Percentiles rank a stretch among this genome's conserved stretches.
Evolutionary conservation across 2,329 filamentous ascomycete genomes (phyloP).

Genomic region (Penicillium sp.): DNA sequence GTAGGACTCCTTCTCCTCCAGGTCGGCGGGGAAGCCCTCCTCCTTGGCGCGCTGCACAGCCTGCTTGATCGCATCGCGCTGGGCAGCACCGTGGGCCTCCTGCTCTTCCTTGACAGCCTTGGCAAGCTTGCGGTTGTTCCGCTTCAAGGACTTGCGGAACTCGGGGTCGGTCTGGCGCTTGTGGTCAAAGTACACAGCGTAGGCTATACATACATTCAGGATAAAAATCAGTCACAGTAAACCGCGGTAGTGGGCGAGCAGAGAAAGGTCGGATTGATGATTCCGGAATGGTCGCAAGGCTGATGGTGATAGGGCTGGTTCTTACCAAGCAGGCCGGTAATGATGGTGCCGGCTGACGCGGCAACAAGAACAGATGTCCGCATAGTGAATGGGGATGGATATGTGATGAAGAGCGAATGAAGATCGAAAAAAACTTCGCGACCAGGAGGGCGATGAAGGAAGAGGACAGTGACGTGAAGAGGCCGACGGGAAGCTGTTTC

Average conservation of each 20-base stretch:
- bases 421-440: constrained; percentile 1
- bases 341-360: constrained; percentile 59
- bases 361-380: constrained; percentile 60
- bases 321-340: constrained; percentile 59
- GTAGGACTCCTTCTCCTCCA: constrained; percentile 92
- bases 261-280: background rate
- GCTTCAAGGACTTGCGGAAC: constrained; percentile 61
- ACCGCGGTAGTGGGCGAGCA: constrained; percentile 11
- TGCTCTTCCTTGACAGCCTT: constrained; percentile 51
- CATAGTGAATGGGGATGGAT: constrained; percentile 40
- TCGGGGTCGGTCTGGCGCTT: constrained; percentile 63
- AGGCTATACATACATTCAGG: constrained; percentile 45
- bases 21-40: constrained; percentile 85
- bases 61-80: constrained; percentile 68
- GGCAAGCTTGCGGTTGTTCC: constrained; percentile 50
- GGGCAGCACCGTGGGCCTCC: constrained; percentile 48
- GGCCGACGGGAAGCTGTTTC: constrained; percentile 12
- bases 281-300: background rate
- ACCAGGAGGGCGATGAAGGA: constrained; percentile 2
- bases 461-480: constrained; percentile 6
- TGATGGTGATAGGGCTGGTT: constrained; percentile 3
- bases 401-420: constrained; percentile 3
- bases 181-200: constrained; percentile 69
- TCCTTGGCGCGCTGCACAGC: constrained; percentile 80
- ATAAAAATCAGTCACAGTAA: background rate